Percentiles rank a stretch among this genome's conserved stretches.
Conservation (phyloP, 129 eudicot species). For the Daucus carota region DNA sequence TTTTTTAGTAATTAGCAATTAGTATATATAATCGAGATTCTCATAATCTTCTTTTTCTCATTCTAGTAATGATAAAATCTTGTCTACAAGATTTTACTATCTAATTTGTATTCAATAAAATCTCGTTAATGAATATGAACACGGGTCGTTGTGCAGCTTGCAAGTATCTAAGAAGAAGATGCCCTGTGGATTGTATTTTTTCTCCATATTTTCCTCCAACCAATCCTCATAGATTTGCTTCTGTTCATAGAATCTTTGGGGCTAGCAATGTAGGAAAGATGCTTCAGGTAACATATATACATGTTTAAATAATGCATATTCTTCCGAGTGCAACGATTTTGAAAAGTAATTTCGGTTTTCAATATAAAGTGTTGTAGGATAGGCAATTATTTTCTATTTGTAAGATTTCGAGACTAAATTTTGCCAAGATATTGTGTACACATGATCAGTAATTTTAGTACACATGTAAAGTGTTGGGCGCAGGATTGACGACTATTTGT, state of each 20-base stretch:
- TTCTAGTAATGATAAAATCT: neutral
- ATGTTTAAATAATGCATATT: no score
- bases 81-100: neutral
- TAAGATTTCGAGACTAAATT: no score
- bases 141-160: constrained; percentile 39
- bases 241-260: constrained; percentile 36
- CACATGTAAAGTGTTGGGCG: no score
- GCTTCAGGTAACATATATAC: constrained; percentile 37
- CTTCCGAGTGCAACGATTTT: neutral
- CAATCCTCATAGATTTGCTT: constrained; percentile 33
- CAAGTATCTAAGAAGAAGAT: constrained; percentile 41
- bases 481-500: neutral
- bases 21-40: neutral
- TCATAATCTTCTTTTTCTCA: neutral
- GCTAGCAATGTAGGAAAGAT: constrained; percentile 37
- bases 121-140: neutral
- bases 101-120: neutral
- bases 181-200: constrained; percentile 35
- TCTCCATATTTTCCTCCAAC: constrained; percentile 32
- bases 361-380: no score
- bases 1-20: neutral
- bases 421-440: no score
- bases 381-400: no score
- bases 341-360: no score
- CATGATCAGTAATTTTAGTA: no score